These are phyloP conservation scores for Mortierella antarctica DNA, from an alignment of 192 early-diverging fungal genomes.

Conservation along the genomic window DNA sequence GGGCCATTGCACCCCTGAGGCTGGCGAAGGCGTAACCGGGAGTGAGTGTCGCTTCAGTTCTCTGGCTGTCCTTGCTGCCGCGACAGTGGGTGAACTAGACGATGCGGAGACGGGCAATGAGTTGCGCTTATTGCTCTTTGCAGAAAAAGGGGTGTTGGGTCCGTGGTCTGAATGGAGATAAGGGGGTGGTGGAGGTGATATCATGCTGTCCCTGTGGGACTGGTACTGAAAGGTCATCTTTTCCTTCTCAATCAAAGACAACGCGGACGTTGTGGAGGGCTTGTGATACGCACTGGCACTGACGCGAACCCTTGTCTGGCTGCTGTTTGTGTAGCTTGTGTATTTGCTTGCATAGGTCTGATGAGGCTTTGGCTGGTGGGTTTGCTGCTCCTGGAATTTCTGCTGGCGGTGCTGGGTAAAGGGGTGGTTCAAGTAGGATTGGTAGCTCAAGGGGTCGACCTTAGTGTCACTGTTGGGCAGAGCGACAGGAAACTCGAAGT, in stretches of 20 bases:
- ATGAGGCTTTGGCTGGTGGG: not conserved
- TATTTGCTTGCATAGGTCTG: conserved; percentile 26
- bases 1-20: conserved; percentile 33
- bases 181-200: conserved; percentile 39
- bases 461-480: not conserved
- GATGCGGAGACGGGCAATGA: conserved; percentile 15
- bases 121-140: conserved; percentile 11
- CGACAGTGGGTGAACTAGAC: not conserved
- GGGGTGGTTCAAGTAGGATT: conserved; percentile 24
- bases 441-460: not conserved
- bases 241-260: conserved; percentile 40
- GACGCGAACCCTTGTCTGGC: conserved; percentile 4
- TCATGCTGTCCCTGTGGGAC: conserved; percentile 13
- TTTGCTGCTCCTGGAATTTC: conserved; percentile 10
- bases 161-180: conserved; percentile 42
- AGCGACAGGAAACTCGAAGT: conserved; percentile 24
- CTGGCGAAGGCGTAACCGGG: conserved; percentile 10
- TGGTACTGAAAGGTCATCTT: conserved; percentile 13
- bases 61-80: conserved; percentile 7
- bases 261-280: conserved; percentile 19
- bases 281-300: not conserved
- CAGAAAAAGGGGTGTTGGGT: conserved; percentile 12
- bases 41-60: conserved; percentile 34
- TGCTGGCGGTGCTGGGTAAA: conserved; percentile 26
- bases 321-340: conserved; percentile 20